Conservation (phyloP, 306 rosid species). For the Castanea crenata region DNA sequence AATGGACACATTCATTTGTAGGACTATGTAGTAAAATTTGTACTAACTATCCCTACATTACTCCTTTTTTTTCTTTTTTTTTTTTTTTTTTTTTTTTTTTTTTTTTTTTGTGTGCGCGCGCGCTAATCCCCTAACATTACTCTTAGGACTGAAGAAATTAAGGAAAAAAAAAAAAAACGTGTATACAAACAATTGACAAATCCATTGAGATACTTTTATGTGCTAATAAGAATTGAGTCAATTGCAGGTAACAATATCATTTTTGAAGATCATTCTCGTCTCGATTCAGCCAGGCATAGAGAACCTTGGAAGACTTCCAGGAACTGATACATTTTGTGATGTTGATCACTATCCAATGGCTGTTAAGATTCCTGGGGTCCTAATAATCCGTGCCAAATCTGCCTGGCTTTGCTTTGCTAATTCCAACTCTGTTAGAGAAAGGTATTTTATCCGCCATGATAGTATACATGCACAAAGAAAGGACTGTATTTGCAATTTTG, state of each 20-base stretch:
- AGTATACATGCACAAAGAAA: background rate
- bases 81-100: no score
- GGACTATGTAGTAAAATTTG: no score
- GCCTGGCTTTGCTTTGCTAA: slow-evolving; percentile 81
- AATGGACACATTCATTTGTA: no score
- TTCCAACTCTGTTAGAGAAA: slow-evolving; percentile 68
- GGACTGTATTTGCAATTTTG: background rate
- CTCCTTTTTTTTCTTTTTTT: no score
- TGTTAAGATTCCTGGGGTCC: slow-evolving; percentile 49
- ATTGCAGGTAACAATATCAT: slow-evolving; percentile 67
- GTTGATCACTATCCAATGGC: slow-evolving; percentile 78
- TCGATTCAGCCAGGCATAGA: slow-evolving; percentile 68
- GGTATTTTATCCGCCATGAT: slow-evolving; percentile 30
- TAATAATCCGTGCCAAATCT: slow-evolving; percentile 59
- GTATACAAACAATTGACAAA: no score
- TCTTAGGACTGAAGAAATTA: no score
- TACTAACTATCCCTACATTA: no score
- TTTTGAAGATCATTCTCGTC: slow-evolving; percentile 55
- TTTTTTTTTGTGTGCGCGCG: no score
- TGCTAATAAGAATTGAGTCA: no score
- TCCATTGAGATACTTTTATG: background rate
- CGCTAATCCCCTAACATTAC: no score
- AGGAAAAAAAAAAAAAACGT: background rate
- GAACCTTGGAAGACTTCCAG: slow-evolving; percentile 68
- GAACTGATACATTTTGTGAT: slow-evolving; percentile 57